These are phyloP conservation scores for Pseudopithomyces maydicus DNA, from an alignment of 2,329 filamentous ascomycete species.

Conservation along the genomic window DNA sequence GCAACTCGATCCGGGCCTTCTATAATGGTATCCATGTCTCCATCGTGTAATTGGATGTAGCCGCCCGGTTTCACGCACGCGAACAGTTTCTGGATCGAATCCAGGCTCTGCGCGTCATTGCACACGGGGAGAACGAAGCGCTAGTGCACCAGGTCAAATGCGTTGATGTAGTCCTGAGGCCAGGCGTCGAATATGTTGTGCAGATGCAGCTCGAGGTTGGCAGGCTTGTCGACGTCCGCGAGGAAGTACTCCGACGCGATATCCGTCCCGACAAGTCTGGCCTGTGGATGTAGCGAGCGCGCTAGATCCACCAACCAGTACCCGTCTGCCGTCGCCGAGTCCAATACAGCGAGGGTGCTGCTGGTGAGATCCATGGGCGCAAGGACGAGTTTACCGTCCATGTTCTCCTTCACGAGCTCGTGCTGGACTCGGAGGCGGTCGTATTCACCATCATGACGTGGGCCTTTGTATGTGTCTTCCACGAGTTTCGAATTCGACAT, in stretches of 20 bases:
- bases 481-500: too few relatives aligned
- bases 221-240: not conserved
- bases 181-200: conserved; percentile 12
- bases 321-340: conserved; percentile 18
- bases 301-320: conserved; percentile 15
- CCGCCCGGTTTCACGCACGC: conserved; percentile 14
- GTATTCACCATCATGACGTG: conserved; percentile 7
- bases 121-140: conserved; percentile 10
- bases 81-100: conserved; percentile 6
- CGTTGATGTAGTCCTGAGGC: not conserved
- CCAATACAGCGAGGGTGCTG: conserved; percentile 8
- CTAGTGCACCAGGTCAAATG: conserved; percentile 13
- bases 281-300: not conserved
- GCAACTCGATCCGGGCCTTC: conserved; percentile 3
- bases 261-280: conserved; percentile 11
- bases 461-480: conserved; percentile 4
- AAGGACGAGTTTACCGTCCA: conserved; percentile 10
- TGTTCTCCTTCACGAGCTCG: conserved; percentile 7
- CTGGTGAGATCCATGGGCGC: conserved; percentile 10
- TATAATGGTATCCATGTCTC: conserved; percentile 11
- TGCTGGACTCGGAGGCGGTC: conserved; percentile 14
- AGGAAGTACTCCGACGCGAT: conserved; percentile 11
- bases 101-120: not conserved
- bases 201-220: not conserved
- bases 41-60: conserved; percentile 14